A percentile compares a stretch with the other conserved stretches of the same genome.
These are phyloP conservation scores for Cydonia oblonga DNA, from an alignment of 331 rosid species.

Conservation along the genomic window DNA sequence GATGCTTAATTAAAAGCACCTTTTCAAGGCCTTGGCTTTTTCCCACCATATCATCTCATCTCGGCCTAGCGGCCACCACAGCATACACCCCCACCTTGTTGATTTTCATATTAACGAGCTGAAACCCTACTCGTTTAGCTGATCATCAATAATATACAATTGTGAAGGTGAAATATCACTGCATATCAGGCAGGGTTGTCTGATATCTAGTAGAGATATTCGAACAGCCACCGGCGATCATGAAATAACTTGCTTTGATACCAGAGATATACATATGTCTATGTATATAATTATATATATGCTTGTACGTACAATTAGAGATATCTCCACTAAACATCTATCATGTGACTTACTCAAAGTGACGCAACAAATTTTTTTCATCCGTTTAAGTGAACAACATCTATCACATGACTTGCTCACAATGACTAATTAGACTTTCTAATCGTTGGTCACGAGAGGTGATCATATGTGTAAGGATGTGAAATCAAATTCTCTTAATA, in stretches of 20 bases:
- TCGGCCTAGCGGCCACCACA: not conserved
- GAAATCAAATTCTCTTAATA: not conserved
- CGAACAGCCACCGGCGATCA: constrained; percentile 29
- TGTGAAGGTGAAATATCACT: not conserved
- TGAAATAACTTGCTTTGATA: not conserved
- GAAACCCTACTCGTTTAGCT: not conserved
- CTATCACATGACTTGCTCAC: not conserved
- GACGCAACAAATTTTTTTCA: not conserved
- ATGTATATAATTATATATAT: no score
- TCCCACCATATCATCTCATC: not conserved
- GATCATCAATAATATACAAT: not conserved
- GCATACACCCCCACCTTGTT: no score
- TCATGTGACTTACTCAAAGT: not conserved
- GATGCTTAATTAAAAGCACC: constrained; percentile 19
- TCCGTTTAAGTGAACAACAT: not conserved
- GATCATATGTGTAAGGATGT: not conserved
- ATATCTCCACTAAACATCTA: not conserved
- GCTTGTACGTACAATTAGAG: not conserved
- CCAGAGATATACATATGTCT: not conserved
- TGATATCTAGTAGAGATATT: constrained; percentile 14
- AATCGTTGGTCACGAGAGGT: not conserved
- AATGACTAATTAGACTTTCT: no score
- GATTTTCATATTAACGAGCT: not conserved
- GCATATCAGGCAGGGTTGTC: constrained; percentile 1
- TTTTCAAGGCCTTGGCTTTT: constrained; percentile 14